Evolutionary conservation across 2,329 filamentous ascomycete species (phyloP).

Genomic region (Thelonectria discophora): DNA sequence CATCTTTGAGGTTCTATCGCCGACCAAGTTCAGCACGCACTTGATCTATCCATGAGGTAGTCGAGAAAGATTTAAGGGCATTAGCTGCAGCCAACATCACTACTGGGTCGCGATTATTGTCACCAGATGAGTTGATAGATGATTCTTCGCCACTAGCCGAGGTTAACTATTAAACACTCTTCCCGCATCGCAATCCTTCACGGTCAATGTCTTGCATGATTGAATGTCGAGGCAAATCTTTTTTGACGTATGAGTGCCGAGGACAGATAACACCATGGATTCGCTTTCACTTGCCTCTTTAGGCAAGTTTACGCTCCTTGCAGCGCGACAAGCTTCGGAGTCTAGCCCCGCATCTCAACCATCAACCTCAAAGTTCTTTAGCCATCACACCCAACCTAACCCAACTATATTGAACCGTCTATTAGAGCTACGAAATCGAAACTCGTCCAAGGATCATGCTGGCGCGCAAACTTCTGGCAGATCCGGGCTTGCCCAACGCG

Average conservation of each 20-base stretch:
- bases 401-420: not conserved
- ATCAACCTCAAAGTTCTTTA: not conserved
- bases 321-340: too few species aligned
- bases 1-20: too few species aligned
- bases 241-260: not conserved
- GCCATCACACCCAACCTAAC: not conserved
- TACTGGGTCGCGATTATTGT: too few species aligned
- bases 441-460: not conserved
- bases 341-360: not conserved
- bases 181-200: too few species aligned
- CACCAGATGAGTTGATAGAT: too few species aligned
- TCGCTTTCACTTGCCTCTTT: not conserved
- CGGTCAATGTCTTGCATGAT: too few species aligned
- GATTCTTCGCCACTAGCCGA: too few species aligned
- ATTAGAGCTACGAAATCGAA: not conserved
- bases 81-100: too few species aligned
- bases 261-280: not conserved
- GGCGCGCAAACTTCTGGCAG: not conserved
- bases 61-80: too few species aligned
- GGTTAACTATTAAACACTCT: too few species aligned
- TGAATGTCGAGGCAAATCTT: not conserved
- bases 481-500: not conserved
- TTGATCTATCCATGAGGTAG: too few species aligned
- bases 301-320: not conserved
- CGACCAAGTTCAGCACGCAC: too few species aligned